phyloP scores from a whole-genome alignment of 106 monocot species.

The Platanthera guangdongensis region DNA sequence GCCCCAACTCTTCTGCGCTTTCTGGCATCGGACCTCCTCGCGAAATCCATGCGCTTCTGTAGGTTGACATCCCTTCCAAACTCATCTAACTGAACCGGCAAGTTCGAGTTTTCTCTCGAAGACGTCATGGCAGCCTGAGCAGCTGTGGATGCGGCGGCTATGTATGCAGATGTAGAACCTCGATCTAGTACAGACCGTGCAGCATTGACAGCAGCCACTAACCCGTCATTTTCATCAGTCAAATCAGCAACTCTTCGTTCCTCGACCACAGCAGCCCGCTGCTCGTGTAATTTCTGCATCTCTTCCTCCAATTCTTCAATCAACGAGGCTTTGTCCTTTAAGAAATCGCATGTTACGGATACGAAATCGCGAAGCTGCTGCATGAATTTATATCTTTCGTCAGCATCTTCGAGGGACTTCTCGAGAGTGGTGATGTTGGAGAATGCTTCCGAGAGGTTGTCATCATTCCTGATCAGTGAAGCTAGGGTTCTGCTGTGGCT shows the following conservation, averaged over 20 bases:
- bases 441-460: conserved; percentile 49
- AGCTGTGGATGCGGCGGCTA: conserved; percentile 61
- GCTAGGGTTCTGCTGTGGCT: conserved; percentile 44
- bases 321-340: conserved; percentile 76
- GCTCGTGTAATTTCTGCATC: conserved; percentile 83
- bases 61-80: conserved; percentile 82
- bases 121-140: conserved; percentile 60
- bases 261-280: conserved; percentile 36
- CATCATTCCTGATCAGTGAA: conserved; percentile 52
- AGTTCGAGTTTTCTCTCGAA: conserved; percentile 44
- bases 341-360: conserved; percentile 72
- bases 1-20: conserved; percentile 41
- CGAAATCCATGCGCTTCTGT: conserved; percentile 55
- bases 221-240: conserved; percentile 41
- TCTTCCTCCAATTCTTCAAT: conserved; percentile 92
- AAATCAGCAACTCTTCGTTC: conserved; percentile 61
- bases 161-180: conserved; percentile 37
- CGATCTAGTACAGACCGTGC: conserved; percentile 57
- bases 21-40: conserved; percentile 52
- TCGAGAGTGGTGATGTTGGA: conserved; percentile 66
- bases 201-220: conserved; percentile 79
- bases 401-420: conserved; percentile 56
- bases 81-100: conserved; percentile 73
- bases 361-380: conserved; percentile 85
- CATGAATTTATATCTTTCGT: conserved; percentile 71